These are phyloP conservation scores for Boletus sp. DNA, from an alignment of 768 basidiomycete species.

Conservation along the genomic window DNA sequence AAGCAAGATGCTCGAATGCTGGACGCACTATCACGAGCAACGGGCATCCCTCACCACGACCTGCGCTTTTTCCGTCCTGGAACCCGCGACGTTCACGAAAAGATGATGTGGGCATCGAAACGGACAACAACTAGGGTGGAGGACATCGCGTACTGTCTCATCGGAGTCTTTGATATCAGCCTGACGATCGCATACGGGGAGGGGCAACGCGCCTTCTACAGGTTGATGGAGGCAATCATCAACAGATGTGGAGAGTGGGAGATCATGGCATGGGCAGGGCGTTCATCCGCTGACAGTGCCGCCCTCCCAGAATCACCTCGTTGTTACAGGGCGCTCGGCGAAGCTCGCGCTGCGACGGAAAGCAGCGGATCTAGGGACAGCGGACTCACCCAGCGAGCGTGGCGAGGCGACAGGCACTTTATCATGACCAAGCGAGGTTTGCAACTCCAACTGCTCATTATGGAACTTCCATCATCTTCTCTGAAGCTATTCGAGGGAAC, in stretches of 20 bases:
- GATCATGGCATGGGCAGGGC: slow-evolving; percentile 33
- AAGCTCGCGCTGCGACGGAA: neutral
- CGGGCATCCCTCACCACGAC: too few species aligned
- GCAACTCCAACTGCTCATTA: slow-evolving; percentile 24
- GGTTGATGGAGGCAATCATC: slow-evolving; percentile 31
- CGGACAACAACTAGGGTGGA: slow-evolving; percentile 33
- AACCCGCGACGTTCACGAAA: too few species aligned
- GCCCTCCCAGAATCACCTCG: slow-evolving; percentile 33
- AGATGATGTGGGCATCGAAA: slow-evolving; percentile 34
- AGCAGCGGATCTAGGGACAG: neutral
- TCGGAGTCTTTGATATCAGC: slow-evolving; percentile 34
- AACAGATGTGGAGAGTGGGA: slow-evolving; percentile 31
- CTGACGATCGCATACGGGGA: slow-evolving; percentile 34
- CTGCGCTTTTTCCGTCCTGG: too few species aligned
- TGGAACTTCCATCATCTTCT: slow-evolving; percentile 20
- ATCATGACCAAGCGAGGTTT: slow-evolving; percentile 34
- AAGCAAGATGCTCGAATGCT: too few species aligned
- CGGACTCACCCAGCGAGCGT: neutral
- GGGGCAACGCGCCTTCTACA: slow-evolving; percentile 16
- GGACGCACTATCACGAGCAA: too few species aligned
- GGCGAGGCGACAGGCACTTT: slow-evolving; percentile 31
- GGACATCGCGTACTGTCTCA: slow-evolving; percentile 32
- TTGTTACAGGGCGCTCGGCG: slow-evolving; percentile 26
- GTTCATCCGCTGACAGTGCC: slow-evolving; percentile 24
- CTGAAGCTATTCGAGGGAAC: slow-evolving; percentile 18